Base-by-base conservation (phyloP, 75 land plant species). In the Sequoia sempervirens region DNA sequence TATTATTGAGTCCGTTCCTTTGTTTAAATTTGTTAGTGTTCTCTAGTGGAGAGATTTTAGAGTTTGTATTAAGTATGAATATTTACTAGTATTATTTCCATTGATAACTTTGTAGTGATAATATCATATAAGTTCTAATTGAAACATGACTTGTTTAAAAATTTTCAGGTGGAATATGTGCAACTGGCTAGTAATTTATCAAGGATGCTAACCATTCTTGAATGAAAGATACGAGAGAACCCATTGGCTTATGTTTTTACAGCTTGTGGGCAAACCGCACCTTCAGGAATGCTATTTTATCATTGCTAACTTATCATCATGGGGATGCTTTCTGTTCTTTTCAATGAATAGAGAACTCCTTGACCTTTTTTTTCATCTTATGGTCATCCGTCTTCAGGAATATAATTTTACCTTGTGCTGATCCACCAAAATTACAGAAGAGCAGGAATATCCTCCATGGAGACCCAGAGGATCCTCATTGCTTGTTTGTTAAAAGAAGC, bases 131-230 rank as follows among this genome's bases (percentile, higher is more conserved):
- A 30, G 30, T 2, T 12, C 34, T 70, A 11, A 70, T 70, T 70
- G 37, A 70, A 30, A 32, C 73, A 32, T 32, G 73, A 70, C 36
- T 70, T 30, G 36, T 70, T 70, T 70, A 70, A 70, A 32, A 30
- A 30, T 70, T 32, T 66, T 11, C 73, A 70, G 73, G 72, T 30
- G 72, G 73, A 70, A 70, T 70, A 32, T 70, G 73, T 70, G 73
- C 73, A 70, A 70, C 73, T 70, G 73, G 14, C 3, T 70, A 68
- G 72, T 30, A 1, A 28, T 68, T n/a, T 68, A 68, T 64, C 34
- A 68, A 68, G 32, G 34, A 30, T 30, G 9, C 34, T 68, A 12
- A 0, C 72, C 30, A 7, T 68, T 68, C 32, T 68, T 23, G 34
- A 12, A n/a, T n/a, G 34, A 68, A n/a, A 70, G 36, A 32, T 12